Evolutionary conservation across 1,139 yeast species (phyloP).

Genomic region (Suhomyces bribrorum): DNA sequence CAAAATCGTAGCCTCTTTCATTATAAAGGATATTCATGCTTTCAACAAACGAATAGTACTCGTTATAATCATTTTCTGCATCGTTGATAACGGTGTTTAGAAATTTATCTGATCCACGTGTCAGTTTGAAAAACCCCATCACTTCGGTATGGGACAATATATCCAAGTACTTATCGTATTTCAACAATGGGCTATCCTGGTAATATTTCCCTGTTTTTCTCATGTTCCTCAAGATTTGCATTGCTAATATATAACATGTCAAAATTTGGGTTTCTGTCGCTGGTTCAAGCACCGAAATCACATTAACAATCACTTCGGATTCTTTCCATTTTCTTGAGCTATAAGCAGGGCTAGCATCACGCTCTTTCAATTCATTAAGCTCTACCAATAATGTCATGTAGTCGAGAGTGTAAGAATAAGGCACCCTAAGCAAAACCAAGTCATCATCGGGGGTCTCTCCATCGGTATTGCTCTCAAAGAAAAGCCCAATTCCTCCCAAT

Average conservation of each 20-base stretch:
- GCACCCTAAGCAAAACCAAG: slow-evolving; percentile 16
- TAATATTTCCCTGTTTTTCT: slow-evolving; percentile 10
- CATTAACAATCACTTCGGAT: slow-evolving; percentile 22
- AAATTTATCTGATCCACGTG: slow-evolving; percentile 19
- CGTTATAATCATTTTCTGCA: slow-evolving; percentile 22
- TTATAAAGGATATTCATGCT: slow-evolving; percentile 13
- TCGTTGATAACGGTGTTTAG: slow-evolving; percentile 18
- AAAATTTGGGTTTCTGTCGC: slow-evolving; percentile 35
- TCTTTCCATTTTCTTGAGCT: slow-evolving; percentile 9
- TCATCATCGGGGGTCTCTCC: slow-evolving; percentile 12
- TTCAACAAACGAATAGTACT: slow-evolving; percentile 24
- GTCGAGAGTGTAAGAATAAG: slow-evolving; percentile 28
- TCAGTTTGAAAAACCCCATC: slow-evolving; percentile 13
- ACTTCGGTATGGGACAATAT: slow-evolving; percentile 26
- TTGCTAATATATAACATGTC: slow-evolving; percentile 28
- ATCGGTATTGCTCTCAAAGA: slow-evolving; percentile 16
- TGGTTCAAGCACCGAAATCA: slow-evolving; percentile 26
- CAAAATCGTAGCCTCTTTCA: slow-evolving; percentile 15
- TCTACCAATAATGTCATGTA: slow-evolving; percentile 30
- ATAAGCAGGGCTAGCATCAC: slow-evolving; percentile 13
- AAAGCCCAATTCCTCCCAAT: slow-evolving; percentile 41
- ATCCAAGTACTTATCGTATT: slow-evolving; percentile 27
- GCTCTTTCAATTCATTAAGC: slow-evolving; percentile 23
- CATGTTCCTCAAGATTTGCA: slow-evolving; percentile 17
- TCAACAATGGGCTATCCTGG: slow-evolving; percentile 14